phyloP scores from a whole-genome alignment of 202 grass and related monocot genomes.

The Elaeis oleifera region DNA sequence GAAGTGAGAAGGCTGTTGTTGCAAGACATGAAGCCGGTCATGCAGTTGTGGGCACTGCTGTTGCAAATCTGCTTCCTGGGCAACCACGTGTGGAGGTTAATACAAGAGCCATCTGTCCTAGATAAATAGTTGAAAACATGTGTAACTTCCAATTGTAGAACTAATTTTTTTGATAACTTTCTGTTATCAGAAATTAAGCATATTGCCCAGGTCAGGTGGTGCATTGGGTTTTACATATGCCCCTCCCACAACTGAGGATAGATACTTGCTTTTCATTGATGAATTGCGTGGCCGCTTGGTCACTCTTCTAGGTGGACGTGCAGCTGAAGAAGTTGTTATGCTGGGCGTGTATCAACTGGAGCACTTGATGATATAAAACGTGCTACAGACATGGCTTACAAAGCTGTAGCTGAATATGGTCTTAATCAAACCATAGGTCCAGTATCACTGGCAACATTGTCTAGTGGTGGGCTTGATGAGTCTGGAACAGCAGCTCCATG shows the following conservation, averaged over 20 bases:
- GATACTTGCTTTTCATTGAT: conserved; percentile 94
- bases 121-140: background rate
- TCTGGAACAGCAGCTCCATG: conserved; percentile 58
- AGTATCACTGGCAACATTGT: conserved; percentile 77
- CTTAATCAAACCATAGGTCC: conserved; percentile 79
- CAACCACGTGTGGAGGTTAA: conserved; percentile 92
- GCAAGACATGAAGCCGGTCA: conserved; percentile 95
- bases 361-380: conserved; percentile 96
- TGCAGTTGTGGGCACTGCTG: conserved; percentile 90
- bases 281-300: conserved; percentile 88
- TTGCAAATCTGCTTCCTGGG: conserved; percentile 70
- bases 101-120: conserved; percentile 22
- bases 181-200: conserved; percentile 80
- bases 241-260: conserved; percentile 80
- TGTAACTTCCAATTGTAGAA: background rate
- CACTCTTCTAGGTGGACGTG: conserved; percentile 85
- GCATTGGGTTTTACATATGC: conserved; percentile 90
- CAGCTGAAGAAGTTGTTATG: conserved; percentile 88
- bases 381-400: conserved; percentile 97
- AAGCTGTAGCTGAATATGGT: conserved; percentile 93
- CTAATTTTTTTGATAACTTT: background rate
- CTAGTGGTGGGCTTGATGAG: conserved; percentile 81
- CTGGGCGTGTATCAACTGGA: conserved; percentile 82
- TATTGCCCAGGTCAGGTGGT: conserved; percentile 91
- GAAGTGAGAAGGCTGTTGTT: conserved; percentile 92